A percentile compares a stretch with the other conserved stretches of the same genome.
phyloP scores from a whole-genome alignment of 768 basidiomycete species.

The Holtermanniella nyarrowii region DNA sequence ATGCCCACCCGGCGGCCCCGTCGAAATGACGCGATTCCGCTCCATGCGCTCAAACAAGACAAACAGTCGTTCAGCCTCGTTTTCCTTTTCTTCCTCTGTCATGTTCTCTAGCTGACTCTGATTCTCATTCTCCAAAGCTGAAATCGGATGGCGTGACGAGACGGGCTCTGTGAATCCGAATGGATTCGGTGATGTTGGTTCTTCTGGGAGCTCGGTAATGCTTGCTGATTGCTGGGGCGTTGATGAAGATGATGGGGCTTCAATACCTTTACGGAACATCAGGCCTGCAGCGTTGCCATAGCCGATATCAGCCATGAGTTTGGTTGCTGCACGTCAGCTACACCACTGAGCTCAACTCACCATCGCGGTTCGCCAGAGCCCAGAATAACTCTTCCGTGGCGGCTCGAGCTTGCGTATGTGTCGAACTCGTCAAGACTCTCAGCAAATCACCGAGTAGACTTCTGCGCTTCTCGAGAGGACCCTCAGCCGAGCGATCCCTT shows the following conservation, averaged over 20 bases:
- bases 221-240: conserved; percentile 8
- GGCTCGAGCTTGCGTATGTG: conserved; percentile 62
- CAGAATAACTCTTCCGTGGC: conserved; percentile 79
- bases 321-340: conserved; percentile 47
- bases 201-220: conserved; percentile 22
- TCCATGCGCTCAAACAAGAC: conserved; percentile 84
- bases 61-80: conserved; percentile 83
- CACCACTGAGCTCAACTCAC: conserved; percentile 38
- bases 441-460: conserved; percentile 71
- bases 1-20: conserved; percentile 2
- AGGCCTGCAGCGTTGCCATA: conserved; percentile 95
- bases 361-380: conserved; percentile 68
- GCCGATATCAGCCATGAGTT: conserved; percentile 67
- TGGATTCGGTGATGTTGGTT: not conserved
- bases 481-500: conserved; percentile 55
- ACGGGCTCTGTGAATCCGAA: not conserved
- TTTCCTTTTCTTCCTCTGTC: conserved; percentile 92
- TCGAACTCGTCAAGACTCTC: conserved; percentile 62
- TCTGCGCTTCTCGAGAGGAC: conserved; percentile 59
- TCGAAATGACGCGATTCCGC: conserved; percentile 44
- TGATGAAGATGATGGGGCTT: conserved; percentile 26
- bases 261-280: conserved; percentile 79
- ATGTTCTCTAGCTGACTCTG: conserved; percentile 48
- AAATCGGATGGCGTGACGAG: conserved; percentile 17
- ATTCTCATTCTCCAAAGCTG: conserved; percentile 47